phyloP scores from a whole-genome alignment of 1,284 basidiomycete species.

The Meripilus lineatus region DNA sequence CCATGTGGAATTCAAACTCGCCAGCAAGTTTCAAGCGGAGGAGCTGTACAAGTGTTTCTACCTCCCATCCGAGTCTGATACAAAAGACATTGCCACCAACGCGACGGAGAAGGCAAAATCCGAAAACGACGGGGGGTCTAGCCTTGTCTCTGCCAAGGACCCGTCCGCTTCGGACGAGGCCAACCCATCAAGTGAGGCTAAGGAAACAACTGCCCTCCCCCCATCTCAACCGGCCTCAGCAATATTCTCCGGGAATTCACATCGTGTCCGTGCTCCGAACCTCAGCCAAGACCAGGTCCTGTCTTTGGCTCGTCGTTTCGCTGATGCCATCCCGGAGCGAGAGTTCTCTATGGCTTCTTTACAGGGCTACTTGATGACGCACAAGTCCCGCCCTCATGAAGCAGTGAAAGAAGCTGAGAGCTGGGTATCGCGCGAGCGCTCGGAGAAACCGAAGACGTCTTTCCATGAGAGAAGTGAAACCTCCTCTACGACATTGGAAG shows the following conservation, averaged over 20 bases:
- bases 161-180: neutral
- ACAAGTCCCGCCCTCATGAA: conserved; percentile 56
- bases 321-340: conserved; percentile 54
- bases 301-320: conserved; percentile 53
- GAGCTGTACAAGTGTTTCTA: conserved; percentile 68
- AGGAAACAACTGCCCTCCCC: neutral
- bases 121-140: conserved; percentile 11
- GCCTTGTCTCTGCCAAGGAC: conserved; percentile 7
- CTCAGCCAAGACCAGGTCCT: conserved; percentile 32
- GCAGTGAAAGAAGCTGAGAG: conserved; percentile 38
- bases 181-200: neutral
- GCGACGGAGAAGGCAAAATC: conserved; percentile 10
- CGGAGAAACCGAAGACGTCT: conserved; percentile 17
- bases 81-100: conserved; percentile 12
- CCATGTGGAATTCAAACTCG: conserved; percentile 69
- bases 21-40: conserved; percentile 60
- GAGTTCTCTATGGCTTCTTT: conserved; percentile 68
- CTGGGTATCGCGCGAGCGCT: conserved; percentile 25
- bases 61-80: conserved; percentile 31
- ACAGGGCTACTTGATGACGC: conserved; percentile 71
- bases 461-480: conserved; percentile 1
- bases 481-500: no score
- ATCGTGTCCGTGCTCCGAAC: conserved; percentile 27
- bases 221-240: conserved; percentile 3
- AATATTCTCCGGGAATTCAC: conserved; percentile 23